Conservation (phyloP, 257 asterid genomes). For the Linderniella brevidens region DNA sequence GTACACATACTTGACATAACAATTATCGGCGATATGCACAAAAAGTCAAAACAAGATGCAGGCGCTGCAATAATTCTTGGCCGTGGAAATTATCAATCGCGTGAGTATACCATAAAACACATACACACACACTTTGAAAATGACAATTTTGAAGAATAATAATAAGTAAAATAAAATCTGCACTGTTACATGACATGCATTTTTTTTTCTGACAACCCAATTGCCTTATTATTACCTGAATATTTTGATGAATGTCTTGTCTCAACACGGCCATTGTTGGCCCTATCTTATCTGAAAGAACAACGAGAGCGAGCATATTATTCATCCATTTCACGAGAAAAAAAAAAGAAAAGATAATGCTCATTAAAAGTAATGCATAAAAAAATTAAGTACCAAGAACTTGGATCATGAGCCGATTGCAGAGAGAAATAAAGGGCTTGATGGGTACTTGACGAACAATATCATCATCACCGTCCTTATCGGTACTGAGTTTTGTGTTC, state of each 20-base stretch:
- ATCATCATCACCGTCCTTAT: conserved; percentile 8
- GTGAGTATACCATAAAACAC: background rate
- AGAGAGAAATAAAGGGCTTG: conserved; percentile 65
- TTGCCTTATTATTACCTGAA: conserved; percentile 29
- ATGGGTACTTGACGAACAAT: conserved; percentile 23
- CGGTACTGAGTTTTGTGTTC: conserved; percentile 13
- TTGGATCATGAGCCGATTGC: conserved; percentile 39
- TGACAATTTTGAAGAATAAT: conserved; percentile 11
- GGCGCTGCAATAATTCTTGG: background rate
- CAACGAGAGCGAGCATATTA: background rate
- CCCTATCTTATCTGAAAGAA: conserved; percentile 81
- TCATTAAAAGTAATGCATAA: conserved; percentile 8
- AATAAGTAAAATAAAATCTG: too few species aligned
- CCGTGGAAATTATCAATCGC: background rate
- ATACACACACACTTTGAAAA: conserved; percentile 20
- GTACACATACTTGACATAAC: background rate
- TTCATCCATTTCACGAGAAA: background rate
- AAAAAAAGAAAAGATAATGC: background rate
- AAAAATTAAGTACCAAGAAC: conserved; percentile 51
- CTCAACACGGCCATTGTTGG: conserved; percentile 89
- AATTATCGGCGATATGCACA: too few species aligned
- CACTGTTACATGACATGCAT: background rate
- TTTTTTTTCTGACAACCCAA: background rate
- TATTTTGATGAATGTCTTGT: conserved; percentile 67
- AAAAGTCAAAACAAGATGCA: background rate